A percentile compares a stretch with the other conserved stretches of the same genome.
Evolutionary conservation across 1,284 basidiomycete species (phyloP).

Genomic region (Trichosporon faecale): DNA sequence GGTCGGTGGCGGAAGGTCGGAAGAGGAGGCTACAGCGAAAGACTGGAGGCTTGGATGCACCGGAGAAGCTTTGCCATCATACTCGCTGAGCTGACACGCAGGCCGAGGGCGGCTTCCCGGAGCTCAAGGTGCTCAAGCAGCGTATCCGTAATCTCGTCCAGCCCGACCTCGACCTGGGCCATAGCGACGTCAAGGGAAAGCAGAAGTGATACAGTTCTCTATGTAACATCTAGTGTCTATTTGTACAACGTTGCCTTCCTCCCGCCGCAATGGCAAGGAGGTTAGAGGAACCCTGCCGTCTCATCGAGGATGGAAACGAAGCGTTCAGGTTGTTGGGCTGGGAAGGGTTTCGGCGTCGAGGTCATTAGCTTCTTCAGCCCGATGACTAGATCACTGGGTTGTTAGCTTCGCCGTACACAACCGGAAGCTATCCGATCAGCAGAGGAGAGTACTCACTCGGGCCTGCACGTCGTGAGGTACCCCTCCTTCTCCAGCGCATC

Average conservation of each 20-base stretch:
- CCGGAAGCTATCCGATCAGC: not conserved
- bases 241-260: not conserved
- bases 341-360: slow-evolving; percentile 21
- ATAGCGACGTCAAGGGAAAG: slow-evolving; percentile 61
- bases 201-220: slow-evolving; percentile 6
- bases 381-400: slow-evolving; percentile 9
- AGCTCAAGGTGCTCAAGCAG: slow-evolving; percentile 70
- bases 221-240: not conserved
- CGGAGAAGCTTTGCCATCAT: no score
- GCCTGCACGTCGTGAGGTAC: slow-evolving; percentile 63
- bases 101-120: slow-evolving; percentile 84
- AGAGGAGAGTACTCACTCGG: slow-evolving; percentile 31
- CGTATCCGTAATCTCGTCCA: slow-evolving; percentile 74
- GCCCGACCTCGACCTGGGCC: slow-evolving; percentile 73
- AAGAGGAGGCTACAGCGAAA: no score
- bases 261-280: not conserved
- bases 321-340: slow-evolving; percentile 20
- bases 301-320: slow-evolving; percentile 22
- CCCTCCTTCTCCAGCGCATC: slow-evolving; percentile 62
- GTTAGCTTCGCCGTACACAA: not conserved
- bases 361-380: slow-evolving; percentile 12
- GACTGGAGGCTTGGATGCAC: no score
- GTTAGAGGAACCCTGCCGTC: slow-evolving; percentile 17
- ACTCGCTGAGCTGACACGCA: slow-evolving; percentile 58
- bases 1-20: no score